phyloP scores from a whole-genome alignment of 805 yeast genomes.

The Myxozyma udenii region DNA sequence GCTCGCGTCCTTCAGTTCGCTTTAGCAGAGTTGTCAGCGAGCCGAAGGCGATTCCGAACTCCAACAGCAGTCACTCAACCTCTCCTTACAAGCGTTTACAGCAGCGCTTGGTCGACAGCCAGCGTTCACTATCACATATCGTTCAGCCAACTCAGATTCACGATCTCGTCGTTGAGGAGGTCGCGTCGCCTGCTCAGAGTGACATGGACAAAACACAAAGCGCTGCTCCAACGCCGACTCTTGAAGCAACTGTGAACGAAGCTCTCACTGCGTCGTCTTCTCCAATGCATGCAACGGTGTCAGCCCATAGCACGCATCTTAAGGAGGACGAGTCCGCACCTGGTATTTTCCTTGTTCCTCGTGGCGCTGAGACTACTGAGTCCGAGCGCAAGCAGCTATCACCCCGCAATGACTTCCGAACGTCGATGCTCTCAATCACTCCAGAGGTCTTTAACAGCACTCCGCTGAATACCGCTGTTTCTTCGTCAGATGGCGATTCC shows the following conservation, averaged over 20 bases:
- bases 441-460: constrained; percentile 8
- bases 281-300: neutral
- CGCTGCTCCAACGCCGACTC: neutral
- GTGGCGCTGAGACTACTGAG: neutral
- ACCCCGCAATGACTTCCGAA: neutral
- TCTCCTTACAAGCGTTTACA: constrained; percentile 10
- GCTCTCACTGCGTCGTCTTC: neutral
- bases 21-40: constrained; percentile 15
- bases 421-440: neutral
- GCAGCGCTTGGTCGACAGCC: constrained; percentile 10
- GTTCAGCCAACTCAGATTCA: neutral
- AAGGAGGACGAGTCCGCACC: neutral
- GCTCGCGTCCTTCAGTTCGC: constrained; percentile 7
- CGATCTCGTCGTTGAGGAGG: neutral
- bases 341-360: constrained; percentile 9
- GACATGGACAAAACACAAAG: constrained; percentile 3
- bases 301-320: neutral
- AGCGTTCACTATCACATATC: constrained; percentile 11
- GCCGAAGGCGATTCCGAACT: neutral
- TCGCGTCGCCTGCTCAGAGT: constrained; percentile 2
- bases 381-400: constrained; percentile 1
- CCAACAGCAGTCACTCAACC: neutral
- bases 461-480: constrained; percentile 1
- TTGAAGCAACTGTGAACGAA: neutral
- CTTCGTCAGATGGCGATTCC: neutral